Conservation (phyloP, 2,329 filamentous ascomycete genomes). For the Aspergillus niger region DNA sequence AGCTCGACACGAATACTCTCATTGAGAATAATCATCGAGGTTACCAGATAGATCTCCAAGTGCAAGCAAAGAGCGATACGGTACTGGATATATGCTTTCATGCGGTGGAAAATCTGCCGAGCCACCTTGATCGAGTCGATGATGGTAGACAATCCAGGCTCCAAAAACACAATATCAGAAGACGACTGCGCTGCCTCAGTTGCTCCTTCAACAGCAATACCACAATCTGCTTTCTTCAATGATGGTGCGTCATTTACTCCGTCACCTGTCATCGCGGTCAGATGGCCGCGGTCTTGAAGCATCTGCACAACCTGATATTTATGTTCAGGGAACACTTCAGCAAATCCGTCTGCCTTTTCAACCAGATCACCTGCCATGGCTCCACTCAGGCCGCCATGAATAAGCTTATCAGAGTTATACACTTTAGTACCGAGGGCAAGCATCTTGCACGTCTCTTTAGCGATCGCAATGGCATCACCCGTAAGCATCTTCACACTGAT, state of each 20-base stretch:
- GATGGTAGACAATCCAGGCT: constrained; percentile 70
- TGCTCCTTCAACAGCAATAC: constrained; percentile 72
- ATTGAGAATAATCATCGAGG: constrained; percentile 78
- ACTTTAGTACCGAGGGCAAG: constrained; percentile 76
- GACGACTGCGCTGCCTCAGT: constrained; percentile 73
- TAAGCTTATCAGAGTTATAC: constrained; percentile 76
- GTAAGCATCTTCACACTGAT: constrained; percentile 81
- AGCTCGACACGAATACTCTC: constrained; percentile 73
- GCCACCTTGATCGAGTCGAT: constrained; percentile 73
- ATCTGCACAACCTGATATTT: constrained; percentile 76
- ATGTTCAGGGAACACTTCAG: constrained; percentile 74
- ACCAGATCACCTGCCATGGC: constrained; percentile 74
- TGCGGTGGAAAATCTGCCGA: constrained; percentile 74
- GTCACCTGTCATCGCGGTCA: constrained; percentile 75
- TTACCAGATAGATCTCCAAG: constrained; percentile 74
- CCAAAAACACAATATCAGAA: constrained; percentile 73
- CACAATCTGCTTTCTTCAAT: constrained; percentile 72
- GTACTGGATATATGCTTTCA: constrained; percentile 78
- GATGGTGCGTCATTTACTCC: constrained; percentile 75
- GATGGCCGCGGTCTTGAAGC: constrained; percentile 70
- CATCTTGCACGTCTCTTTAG: constrained; percentile 82
- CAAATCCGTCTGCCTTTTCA: constrained; percentile 72
- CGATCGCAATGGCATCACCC: constrained; percentile 76
- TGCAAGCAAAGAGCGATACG: constrained; percentile 74
- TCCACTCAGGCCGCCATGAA: constrained; percentile 72